Evolutionary conservation across 805 yeast species (phyloP), one percentile per base, ranked within the genome.

Genomic region (Saccharomycopsis sp.): DNA sequence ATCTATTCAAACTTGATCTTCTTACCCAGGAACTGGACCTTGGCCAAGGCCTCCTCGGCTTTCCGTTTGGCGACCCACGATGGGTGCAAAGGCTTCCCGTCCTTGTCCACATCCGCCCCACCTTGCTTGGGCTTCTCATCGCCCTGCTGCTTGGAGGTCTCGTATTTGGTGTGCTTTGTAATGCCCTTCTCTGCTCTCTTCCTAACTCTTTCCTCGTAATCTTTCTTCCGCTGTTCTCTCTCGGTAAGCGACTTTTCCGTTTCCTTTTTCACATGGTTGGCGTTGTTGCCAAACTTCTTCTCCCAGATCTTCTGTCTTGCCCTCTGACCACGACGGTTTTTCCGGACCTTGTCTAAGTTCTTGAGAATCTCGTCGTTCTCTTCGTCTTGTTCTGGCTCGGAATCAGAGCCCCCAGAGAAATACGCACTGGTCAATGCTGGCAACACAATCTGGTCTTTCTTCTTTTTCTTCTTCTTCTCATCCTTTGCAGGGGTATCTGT

Each of bases 251-350:
- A 58, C 31, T 77, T 68, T 36, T 69, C 75, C n/a, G 67, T 61
- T 52, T 83, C 83, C 50, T 77, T 71, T 53, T 73, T 67, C 18
- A 88, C 71, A 58, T 92, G 98, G 42, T 75, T 78, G n/a, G 98
- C 98, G 19, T 67, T 64, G 15, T 59, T 59, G 20, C 97, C 97
- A 56, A 68, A 92, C 59, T 92, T 89, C 62, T 73, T 65, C 56
- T 87, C 98, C 97, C 97, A 92, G 39, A 92, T 86, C 67, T 83
- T 81, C 59, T 89, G 92, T 63, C 98, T 77, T 1, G 96, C 98
- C 46, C 97, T 71, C 64, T 92, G 98, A 19, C 98, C 98, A 59
- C 96, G 76, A 63, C 98, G 71, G 59, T 92, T 92, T 53, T 87
- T 86, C 48, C 89, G 72, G 55, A 55, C 50, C 32, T 51, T 58